Percentiles rank a stretch among this genome's conserved stretches.
Evolutionary conservation across 176 grass and related monocot genomes (phyloP).

Genomic region (Hordeum marinum): DNA sequence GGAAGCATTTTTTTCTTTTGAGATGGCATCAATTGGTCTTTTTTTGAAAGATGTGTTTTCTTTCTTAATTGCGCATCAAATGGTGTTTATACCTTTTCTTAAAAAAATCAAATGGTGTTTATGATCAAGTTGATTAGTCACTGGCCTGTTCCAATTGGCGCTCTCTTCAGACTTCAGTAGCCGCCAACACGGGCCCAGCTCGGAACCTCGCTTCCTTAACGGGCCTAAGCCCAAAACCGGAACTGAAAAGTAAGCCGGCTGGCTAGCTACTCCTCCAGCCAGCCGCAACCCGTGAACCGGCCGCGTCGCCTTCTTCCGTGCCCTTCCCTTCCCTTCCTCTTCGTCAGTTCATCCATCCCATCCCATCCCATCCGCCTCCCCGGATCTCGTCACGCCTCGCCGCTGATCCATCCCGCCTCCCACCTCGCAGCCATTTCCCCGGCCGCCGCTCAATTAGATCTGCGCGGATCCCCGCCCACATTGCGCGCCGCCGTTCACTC

Average conservation of each 20-base stretch:
- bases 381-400: constrained; percentile 39
- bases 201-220: background rate
- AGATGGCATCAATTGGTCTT: background rate
- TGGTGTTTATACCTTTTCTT: background rate
- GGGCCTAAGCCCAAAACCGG: background rate
- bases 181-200: background rate
- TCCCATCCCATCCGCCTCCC: background rate
- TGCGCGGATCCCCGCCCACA: constrained; percentile 32
- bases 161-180: too few relatives aligned
- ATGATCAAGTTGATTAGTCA: background rate
- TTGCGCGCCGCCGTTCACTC: background rate
- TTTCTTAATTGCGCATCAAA: background rate
- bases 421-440: background rate
- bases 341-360: background rate
- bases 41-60: too few relatives aligned
- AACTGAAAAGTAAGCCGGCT: too few relatives aligned
- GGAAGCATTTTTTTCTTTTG: too few relatives aligned
- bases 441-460: constrained; percentile 17
- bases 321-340: background rate
- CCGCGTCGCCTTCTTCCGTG: background rate
- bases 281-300: background rate
- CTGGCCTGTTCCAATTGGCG: background rate
- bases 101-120: background rate
- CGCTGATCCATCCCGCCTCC: background rate
- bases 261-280: too few relatives aligned